These are phyloP conservation scores for Aegle marmelos DNA, from an alignment of 345 rosid species.

Conservation along the genomic window DNA sequence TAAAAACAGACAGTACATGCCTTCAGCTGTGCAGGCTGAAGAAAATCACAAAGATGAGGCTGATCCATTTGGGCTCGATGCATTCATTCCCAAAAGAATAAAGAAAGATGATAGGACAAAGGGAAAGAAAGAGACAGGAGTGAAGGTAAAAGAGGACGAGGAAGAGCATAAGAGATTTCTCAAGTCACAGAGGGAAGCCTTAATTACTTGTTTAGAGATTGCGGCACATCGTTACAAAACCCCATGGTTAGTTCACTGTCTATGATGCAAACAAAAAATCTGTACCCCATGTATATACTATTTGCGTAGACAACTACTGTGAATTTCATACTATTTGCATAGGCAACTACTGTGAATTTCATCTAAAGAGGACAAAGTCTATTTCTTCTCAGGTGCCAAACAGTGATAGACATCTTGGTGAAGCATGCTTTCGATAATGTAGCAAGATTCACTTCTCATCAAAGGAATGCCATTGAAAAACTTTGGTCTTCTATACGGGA, in stretches of 20 bases:
- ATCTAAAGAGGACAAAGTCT: background rate
- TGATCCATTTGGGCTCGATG: constrained; percentile 95
- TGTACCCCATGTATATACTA: background rate
- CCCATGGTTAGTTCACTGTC: constrained; percentile 55
- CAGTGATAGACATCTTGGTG: constrained; percentile 89
- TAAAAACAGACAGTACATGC: constrained; percentile 23
- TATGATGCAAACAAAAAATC: background rate
- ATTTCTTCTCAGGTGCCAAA: constrained; percentile 78
- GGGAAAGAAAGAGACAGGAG: constrained; percentile 45
- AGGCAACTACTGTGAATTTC: background rate
- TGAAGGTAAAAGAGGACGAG: constrained; percentile 45
- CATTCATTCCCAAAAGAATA: constrained; percentile 48
- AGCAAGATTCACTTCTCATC: constrained; percentile 69
- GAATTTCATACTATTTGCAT: background rate
- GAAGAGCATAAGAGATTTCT: constrained; percentile 65
- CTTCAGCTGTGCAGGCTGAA: constrained; percentile 30
- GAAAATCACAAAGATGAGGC: constrained; percentile 47
- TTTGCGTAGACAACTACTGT: background rate
- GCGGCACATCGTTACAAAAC: constrained; percentile 85
- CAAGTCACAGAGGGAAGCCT: constrained; percentile 74
- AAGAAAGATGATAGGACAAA: constrained; percentile 62
- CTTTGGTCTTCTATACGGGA: constrained; percentile 88
- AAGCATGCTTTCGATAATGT: constrained; percentile 87
- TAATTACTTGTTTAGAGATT: constrained; percentile 80
- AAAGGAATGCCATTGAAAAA: constrained; percentile 80